These are phyloP conservation scores for Uromyces viciae-fabae DNA, from an alignment of 1,284 basidiomycete species.

Conservation along the genomic window DNA sequence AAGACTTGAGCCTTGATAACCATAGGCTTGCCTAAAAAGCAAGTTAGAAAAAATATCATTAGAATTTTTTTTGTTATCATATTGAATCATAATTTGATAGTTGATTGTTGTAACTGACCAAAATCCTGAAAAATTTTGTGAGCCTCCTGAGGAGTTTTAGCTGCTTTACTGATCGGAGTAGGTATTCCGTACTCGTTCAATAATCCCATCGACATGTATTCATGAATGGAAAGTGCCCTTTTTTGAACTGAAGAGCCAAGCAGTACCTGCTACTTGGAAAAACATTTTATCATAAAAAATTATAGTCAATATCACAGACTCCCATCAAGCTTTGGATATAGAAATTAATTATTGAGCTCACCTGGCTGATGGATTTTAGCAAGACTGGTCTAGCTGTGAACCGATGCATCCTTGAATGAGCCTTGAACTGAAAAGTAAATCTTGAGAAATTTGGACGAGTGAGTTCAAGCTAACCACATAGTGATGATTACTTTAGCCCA, in stretches of 20 bases:
- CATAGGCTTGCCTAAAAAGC: conserved; percentile 55
- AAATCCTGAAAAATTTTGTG: conserved; percentile 83
- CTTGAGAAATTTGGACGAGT: neutral
- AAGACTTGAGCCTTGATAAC: conserved; percentile 99
- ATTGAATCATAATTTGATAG: neutral
- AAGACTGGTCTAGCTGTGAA: conserved; percentile 28
- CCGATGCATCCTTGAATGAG: conserved; percentile 12
- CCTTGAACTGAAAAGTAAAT: neutral
- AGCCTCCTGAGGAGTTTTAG: conserved; percentile 84
- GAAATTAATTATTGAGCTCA: conserved; percentile 3
- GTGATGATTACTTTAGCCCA: conserved; percentile 6
- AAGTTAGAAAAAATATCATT: neutral
- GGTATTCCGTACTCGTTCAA: conserved; percentile 96
- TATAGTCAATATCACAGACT: neutral
- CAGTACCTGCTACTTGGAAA: neutral
- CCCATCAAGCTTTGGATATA: neutral
- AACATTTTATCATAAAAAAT: neutral
- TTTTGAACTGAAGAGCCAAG: conserved; percentile 61
- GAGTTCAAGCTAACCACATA: neutral
- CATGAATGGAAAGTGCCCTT: conserved; percentile 94
- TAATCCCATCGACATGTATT: conserved; percentile 92
- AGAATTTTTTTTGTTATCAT: neutral
- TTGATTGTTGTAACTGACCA: conserved; percentile 58
- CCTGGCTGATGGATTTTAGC: conserved; percentile 24
- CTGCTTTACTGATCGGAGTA: conserved; percentile 86